Evolutionary conservation across 768 basidiomycete genomes (phyloP).

Genomic region (Mycena leptocephala): DNA sequence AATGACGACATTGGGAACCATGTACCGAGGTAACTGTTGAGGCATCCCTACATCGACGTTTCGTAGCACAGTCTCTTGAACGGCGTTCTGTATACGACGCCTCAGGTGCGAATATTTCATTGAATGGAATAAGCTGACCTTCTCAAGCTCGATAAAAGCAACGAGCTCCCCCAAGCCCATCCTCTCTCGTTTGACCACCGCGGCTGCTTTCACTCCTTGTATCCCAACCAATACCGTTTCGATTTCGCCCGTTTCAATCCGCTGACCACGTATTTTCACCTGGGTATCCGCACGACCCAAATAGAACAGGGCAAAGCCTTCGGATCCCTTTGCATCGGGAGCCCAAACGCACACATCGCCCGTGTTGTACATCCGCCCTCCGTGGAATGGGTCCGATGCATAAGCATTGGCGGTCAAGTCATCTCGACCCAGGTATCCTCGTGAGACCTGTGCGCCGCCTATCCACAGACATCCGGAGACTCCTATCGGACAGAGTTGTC

Average conservation of each 20-base stretch:
- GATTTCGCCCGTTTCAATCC: conserved; percentile 13
- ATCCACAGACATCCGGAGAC: not conserved
- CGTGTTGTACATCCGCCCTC: conserved; percentile 12
- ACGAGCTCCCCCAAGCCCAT: conserved; percentile 2
- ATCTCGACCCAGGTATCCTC: conserved; percentile 7
- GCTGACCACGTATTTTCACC: conserved; percentile 8
- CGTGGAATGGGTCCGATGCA: not conserved
- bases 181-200: not conserved
- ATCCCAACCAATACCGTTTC: not conserved
- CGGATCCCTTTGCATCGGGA: not conserved
- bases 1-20: not conserved
- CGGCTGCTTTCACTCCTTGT: not conserved
- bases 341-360: conserved; percentile 4
- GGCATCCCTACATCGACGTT: not conserved
- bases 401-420: not conserved
- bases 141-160: conserved; percentile 2
- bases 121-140: not conserved
- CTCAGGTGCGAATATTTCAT: not conserved
- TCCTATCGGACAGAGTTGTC: conserved; percentile 1
- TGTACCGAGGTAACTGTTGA: not conserved
- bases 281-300: not conserved
- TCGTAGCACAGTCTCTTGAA: not conserved
- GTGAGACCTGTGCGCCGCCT: conserved; percentile 4
- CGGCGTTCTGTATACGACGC: not conserved
- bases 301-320: not conserved